A percentile compares a stretch with the other conserved stretches of the same genome.
phyloP scores from a whole-genome alignment of 2,329 filamentous ascomycete species.

The Ascochyta koolunga region DNA sequence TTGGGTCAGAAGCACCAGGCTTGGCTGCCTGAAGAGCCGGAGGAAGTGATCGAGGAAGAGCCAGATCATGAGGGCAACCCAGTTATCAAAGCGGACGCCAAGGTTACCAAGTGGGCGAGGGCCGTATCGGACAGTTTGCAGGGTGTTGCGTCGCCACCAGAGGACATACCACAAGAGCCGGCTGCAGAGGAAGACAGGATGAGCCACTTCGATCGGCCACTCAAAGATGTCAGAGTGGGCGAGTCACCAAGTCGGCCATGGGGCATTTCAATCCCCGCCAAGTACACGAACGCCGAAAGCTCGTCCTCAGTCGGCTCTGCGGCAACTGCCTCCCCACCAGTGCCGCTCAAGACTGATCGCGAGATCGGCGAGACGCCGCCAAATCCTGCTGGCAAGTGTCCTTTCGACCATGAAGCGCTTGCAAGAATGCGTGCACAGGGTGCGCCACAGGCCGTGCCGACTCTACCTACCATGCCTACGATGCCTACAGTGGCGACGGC shows the following conservation, averaged over 20 bases:
- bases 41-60: constrained; percentile 55
- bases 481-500: constrained; percentile 13
- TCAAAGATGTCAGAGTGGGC: constrained; percentile 90
- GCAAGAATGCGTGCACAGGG: constrained; percentile 20
- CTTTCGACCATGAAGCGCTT: constrained; percentile 43
- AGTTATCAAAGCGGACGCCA: constrained; percentile 63
- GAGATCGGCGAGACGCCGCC: constrained; percentile 34
- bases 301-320: constrained; percentile 48
- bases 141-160: constrained; percentile 46
- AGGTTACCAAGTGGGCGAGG: constrained; percentile 86
- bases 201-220: constrained; percentile 78
- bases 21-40: constrained; percentile 70
- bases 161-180: constrained; percentile 48
- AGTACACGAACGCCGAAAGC: constrained; percentile 51
- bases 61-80: constrained; percentile 54
- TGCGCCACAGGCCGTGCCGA: constrained; percentile 10
- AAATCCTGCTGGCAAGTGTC: constrained; percentile 40
- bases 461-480: constrained; percentile 14
- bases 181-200: constrained; percentile 65
- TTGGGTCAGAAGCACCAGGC: constrained; percentile 86
- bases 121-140: constrained; percentile 67
- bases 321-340: constrained; percentile 54
- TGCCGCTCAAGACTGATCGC: constrained; percentile 55
- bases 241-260: constrained; percentile 92
- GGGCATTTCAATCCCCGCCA: constrained; percentile 82